phyloP scores from a whole-genome alignment of 1,139 yeast genomes.

The Hemisphaericaspora subhashii region DNA sequence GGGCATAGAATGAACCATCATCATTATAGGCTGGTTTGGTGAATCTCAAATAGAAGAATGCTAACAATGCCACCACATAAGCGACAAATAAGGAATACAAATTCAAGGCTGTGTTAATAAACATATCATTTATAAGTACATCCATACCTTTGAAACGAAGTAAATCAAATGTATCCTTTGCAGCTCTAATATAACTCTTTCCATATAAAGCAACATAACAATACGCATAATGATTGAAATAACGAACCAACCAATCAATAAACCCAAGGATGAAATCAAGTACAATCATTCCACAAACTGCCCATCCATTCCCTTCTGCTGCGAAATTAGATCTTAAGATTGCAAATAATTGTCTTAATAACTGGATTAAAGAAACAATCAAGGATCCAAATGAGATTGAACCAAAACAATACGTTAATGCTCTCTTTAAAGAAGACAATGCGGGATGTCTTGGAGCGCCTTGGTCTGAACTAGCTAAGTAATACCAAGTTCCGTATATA shows the following conservation, averaged over 20 bases:
- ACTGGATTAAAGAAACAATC: constrained; percentile 73
- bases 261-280: constrained; percentile 63
- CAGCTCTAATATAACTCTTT: constrained; percentile 69
- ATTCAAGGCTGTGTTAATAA: constrained; percentile 73
- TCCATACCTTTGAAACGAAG: constrained; percentile 80
- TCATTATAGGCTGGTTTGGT: constrained; percentile 73
- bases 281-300: constrained; percentile 53
- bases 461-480: constrained; percentile 70
- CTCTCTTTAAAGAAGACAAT: constrained; percentile 75
- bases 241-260: constrained; percentile 77
- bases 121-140: constrained; percentile 81
- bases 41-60: constrained; percentile 68
- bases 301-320: constrained; percentile 55
- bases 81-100: constrained; percentile 73
- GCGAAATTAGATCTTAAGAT: constrained; percentile 54
- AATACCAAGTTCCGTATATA: constrained; percentile 90
- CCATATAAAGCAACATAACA: constrained; percentile 89
- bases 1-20: constrained; percentile 68
- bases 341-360: constrained; percentile 51
- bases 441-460: constrained; percentile 85
- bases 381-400: constrained; percentile 88
- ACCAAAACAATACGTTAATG: constrained; percentile 85
- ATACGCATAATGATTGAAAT: constrained; percentile 90
- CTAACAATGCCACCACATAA: constrained; percentile 64
- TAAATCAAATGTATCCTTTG: constrained; percentile 80